phyloP scores from a whole-genome alignment of 768 basidiomycete species.

The Melanogaster broomeanus region DNA sequence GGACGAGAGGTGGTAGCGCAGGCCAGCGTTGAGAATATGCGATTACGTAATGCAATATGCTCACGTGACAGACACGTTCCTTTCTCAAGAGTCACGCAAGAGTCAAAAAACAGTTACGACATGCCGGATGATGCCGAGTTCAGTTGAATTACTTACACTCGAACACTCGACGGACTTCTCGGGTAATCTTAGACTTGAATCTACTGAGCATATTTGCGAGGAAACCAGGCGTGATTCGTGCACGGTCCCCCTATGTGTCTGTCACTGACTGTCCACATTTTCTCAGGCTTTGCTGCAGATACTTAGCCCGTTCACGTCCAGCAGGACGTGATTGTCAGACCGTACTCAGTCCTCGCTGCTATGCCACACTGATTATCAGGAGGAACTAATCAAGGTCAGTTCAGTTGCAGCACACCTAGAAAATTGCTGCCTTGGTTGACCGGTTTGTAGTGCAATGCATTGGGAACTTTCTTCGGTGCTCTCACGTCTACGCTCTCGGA shows the following conservation, averaged over 20 bases:
- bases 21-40: not conserved
- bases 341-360: not conserved
- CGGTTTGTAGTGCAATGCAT: slow-evolving; percentile 12
- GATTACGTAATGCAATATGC: slow-evolving; percentile 6
- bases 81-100: too few relatives aligned
- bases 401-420: not conserved
- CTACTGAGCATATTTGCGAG: not conserved
- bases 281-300: not conserved
- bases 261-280: too few relatives aligned
- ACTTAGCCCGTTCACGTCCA: not conserved
- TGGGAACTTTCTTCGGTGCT: slow-evolving; percentile 33
- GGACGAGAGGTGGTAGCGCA: not conserved
- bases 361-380: not conserved
- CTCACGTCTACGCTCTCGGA: slow-evolving; percentile 32
- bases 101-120: too few relatives aligned
- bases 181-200: not conserved
- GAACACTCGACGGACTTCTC: too few relatives aligned
- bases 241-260: not conserved
- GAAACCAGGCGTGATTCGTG: not conserved
- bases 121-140: too few relatives aligned
- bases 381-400: slow-evolving; percentile 3
- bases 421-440: not conserved
- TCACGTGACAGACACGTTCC: slow-evolving; percentile 6
- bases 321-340: not conserved
- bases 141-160: too few relatives aligned